Evolutionary conservation across 805 yeast genomes (phyloP).

Genomic region (Kazachstania africana): DNA sequence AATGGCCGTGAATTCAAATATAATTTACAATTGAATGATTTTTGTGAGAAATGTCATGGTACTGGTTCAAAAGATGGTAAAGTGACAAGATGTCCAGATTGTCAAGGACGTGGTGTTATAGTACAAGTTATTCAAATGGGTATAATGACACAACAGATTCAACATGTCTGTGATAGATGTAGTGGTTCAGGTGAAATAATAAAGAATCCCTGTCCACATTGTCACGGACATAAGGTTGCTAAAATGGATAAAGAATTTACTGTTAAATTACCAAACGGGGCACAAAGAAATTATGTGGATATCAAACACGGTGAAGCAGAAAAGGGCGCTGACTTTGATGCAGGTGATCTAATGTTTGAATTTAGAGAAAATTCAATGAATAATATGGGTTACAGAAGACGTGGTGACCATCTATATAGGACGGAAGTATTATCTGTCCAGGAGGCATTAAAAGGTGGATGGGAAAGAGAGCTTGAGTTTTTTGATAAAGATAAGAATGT

Average conservation of each 20-base stretch:
- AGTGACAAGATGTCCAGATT: slow-evolving; percentile 49
- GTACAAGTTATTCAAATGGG: slow-evolving; percentile 64
- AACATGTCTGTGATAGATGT: slow-evolving; percentile 70
- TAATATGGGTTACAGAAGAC: slow-evolving; percentile 78
- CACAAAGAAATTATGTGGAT: slow-evolving; percentile 45
- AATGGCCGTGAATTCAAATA: slow-evolving; percentile 56
- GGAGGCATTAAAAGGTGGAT: slow-evolving; percentile 71
- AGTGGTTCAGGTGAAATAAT: slow-evolving; percentile 64
- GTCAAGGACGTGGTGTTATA: slow-evolving; percentile 67
- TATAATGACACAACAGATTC: slow-evolving; percentile 81
- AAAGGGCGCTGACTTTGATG: slow-evolving; percentile 64
- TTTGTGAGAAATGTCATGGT: slow-evolving; percentile 73
- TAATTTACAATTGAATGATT: slow-evolving; percentile 53
- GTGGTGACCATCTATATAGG: slow-evolving; percentile 62
- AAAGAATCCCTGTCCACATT: slow-evolving; percentile 49
- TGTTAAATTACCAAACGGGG: slow-evolving; percentile 60
- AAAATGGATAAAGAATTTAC: slow-evolving; percentile 45
- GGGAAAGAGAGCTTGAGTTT: slow-evolving; percentile 58
- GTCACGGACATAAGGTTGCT: slow-evolving; percentile 60
- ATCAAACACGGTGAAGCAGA: slow-evolving; percentile 70
- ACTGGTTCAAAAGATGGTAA: slow-evolving; percentile 76
- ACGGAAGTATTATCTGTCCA: slow-evolving; percentile 62
- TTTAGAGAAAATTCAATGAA: slow-evolving; percentile 39
- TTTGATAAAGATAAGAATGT: slow-evolving; percentile 49
- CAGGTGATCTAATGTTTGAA: slow-evolving; percentile 69